Evolutionary conservation across 805 yeast genomes (phyloP).

Genomic region (Hanseniaspora valbyensis): DNA sequence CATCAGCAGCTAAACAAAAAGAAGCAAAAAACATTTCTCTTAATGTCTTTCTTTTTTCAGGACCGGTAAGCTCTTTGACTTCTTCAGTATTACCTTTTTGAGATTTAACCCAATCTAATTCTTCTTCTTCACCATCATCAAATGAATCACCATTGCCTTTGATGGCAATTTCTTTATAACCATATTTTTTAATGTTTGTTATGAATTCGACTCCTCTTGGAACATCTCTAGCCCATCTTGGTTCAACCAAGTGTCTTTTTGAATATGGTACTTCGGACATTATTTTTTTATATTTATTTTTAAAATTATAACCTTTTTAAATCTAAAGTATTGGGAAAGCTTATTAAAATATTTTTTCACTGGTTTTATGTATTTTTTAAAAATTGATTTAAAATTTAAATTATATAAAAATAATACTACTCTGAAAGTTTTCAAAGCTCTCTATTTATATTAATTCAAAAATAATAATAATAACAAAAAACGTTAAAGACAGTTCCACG

Average conservation of each 20-base stretch:
- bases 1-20: conserved; percentile 62
- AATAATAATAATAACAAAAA: no score
- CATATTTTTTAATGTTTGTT: conserved; percentile 2
- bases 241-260: conserved; percentile 19
- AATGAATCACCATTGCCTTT: background rate
- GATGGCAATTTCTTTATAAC: conserved; percentile 4
- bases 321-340: no score
- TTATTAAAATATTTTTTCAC: no score
- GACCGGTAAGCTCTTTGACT: background rate
- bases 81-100: background rate
- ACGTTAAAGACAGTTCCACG: no score
- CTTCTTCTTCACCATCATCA: background rate
- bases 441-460: no score
- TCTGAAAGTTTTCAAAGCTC: no score
- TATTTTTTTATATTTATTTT: no score
- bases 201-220: conserved; percentile 35
- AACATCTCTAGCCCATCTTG: conserved; percentile 36
- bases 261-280: background rate
- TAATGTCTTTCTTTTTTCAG: conserved; percentile 1
- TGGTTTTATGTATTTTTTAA: no score
- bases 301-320: no score
- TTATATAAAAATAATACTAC: no score
- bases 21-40: conserved; percentile 12
- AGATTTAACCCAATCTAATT: background rate
- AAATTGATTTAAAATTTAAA: no score